phyloP scores from a whole-genome alignment of 176 grass and related monocot species.

The Zea mays region Zm-B73-REFERENCE-NAM-5.0 NC_050097.1:182328001-182328500 shows the following conservation, averaged over 20 bases:
- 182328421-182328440: neutral
- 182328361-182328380: neutral
- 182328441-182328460: neutral
- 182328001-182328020: neutral
- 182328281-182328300: neutral
- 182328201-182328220: neutral
- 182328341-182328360: too few relatives aligned
- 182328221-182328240: neutral
- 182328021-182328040: neutral
- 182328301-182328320: too few relatives aligned
- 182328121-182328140: neutral
- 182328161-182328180: neutral
- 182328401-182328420: neutral
- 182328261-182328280: neutral
- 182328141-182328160: neutral
- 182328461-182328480: neutral
- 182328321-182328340: neutral
- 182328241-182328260: too few relatives aligned
- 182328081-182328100: neutral
- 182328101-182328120: neutral
- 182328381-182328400: neutral
- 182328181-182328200: neutral
- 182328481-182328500: neutral
- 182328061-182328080: conserved; percentile 16
- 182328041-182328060: neutral